Evolutionary conservation across 2,329 filamentous ascomycete genomes (phyloP).

Genomic region (Stagonosporopsis vannaccii): DNA sequence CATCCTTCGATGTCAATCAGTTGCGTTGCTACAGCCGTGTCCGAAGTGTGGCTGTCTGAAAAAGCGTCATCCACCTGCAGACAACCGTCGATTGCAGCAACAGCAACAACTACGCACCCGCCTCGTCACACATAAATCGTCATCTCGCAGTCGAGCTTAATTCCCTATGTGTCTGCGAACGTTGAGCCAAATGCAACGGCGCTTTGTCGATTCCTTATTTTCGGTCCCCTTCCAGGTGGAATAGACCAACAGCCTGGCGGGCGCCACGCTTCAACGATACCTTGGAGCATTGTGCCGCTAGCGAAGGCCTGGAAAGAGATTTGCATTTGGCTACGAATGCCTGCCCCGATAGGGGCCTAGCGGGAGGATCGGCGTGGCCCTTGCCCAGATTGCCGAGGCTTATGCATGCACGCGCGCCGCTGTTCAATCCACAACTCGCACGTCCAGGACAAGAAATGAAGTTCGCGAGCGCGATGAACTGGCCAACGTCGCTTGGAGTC

Average conservation of each 20-base stretch:
- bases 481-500: conserved; percentile 4
- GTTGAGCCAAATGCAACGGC: conserved; percentile 10
- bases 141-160: conserved; percentile 4
- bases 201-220: conserved; percentile 11
- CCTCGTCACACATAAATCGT: neutral
- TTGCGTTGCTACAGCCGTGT: neutral
- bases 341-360: conserved; percentile 18
- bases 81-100: conserved; percentile 5
- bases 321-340: conserved; percentile 15
- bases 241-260: conserved; percentile 2
- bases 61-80: conserved; percentile 29
- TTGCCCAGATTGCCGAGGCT: conserved; percentile 33
- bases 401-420: conserved; percentile 12
- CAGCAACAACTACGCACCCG: neutral
- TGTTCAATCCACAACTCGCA: conserved; percentile 11
- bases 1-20: conserved; percentile 12
- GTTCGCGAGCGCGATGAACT: neutral
- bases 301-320: conserved; percentile 14
- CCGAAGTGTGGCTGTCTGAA: conserved; percentile 37
- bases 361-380: conserved; percentile 28
- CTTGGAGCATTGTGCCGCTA: neutral
- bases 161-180: conserved; percentile 3
- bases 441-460: neutral
- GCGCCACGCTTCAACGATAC: conserved; percentile 8
- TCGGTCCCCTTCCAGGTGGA: conserved; percentile 2